Conservation (phyloP, 2,329 filamentous ascomycete species). For the Colletotrichum karsti region DNA sequence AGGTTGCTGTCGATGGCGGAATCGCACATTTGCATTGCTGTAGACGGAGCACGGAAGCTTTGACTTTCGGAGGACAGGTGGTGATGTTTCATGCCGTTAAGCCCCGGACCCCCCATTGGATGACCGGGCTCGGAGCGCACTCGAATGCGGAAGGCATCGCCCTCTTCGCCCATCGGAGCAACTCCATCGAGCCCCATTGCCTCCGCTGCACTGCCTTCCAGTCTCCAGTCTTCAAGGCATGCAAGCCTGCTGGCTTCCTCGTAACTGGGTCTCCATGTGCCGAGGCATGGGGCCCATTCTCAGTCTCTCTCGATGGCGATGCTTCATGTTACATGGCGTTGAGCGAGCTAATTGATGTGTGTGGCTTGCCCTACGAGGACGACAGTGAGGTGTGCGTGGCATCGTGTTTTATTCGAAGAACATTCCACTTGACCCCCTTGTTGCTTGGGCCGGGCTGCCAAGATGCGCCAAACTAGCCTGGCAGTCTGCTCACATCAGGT, state of each 20-base stretch:
- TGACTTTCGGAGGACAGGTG: constrained; percentile 8
- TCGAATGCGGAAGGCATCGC: constrained; percentile 25
- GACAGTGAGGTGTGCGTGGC: background rate
- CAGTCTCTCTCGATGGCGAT: background rate
- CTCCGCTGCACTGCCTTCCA: constrained; percentile 23
- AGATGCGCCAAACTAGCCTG: background rate
- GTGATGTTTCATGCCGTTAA: constrained; percentile 18
- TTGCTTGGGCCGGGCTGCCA: background rate
- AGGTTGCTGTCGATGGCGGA: background rate
- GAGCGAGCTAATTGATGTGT: background rate
- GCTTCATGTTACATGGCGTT: constrained; percentile 10
- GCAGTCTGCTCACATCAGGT: too few relatives aligned
- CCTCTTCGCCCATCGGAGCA: constrained; percentile 17
- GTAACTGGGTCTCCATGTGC: background rate
- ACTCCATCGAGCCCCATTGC: constrained; percentile 18
- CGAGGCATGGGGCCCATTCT: constrained; percentile 6
- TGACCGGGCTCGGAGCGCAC: background rate
- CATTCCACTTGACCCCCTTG: background rate
- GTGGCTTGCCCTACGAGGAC: constrained; percentile 7
- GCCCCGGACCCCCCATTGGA: constrained; percentile 1
- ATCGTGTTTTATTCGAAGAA: background rate
- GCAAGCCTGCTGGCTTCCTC: background rate
- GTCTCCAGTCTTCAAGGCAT: constrained; percentile 4
- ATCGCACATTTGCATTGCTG: constrained; percentile 12
- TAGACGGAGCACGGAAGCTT: background rate